Percentiles rank a stretch among this genome's conserved stretches.
Evolutionary conservation across 306 rosid species (phyloP).

Genomic region (Malus sieversii): DNA sequence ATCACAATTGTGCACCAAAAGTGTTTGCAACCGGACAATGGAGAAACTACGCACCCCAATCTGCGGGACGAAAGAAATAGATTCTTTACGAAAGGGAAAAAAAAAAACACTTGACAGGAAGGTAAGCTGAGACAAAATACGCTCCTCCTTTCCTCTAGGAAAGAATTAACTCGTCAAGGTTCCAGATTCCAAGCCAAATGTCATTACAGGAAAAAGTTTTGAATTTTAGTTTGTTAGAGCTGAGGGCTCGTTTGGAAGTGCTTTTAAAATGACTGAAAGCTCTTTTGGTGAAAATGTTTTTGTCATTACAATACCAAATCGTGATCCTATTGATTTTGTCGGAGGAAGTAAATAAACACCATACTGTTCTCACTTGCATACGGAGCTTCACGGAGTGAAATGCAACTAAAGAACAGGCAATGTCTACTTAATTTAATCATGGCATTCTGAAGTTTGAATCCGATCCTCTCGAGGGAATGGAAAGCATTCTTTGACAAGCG

Average conservation of each 20-base stretch:
- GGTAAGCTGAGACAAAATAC: neutral
- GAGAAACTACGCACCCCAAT: neutral
- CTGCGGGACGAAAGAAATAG: neutral
- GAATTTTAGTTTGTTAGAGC: neutral
- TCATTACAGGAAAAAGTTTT: neutral
- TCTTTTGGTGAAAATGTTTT: too few species aligned
- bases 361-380: neutral
- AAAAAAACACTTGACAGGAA: neutral
- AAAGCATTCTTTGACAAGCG: neutral
- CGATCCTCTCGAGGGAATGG: neutral
- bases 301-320: neutral
- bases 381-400: neutral
- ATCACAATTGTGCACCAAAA: neutral
- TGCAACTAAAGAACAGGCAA: neutral
- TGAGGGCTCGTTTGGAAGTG: too few species aligned
- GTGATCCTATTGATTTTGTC: neutral
- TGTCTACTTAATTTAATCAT: neutral
- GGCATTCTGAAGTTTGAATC: neutral
- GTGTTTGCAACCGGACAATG: neutral
- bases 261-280: too few species aligned
- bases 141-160: neutral
- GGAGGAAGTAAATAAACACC: neutral
- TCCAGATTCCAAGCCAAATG: neutral
- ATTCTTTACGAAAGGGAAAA: neutral
- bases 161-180: neutral